Conservation (phyloP, 2,329 filamentous ascomycete species). For the Keithomyces neogunnii region DNA sequence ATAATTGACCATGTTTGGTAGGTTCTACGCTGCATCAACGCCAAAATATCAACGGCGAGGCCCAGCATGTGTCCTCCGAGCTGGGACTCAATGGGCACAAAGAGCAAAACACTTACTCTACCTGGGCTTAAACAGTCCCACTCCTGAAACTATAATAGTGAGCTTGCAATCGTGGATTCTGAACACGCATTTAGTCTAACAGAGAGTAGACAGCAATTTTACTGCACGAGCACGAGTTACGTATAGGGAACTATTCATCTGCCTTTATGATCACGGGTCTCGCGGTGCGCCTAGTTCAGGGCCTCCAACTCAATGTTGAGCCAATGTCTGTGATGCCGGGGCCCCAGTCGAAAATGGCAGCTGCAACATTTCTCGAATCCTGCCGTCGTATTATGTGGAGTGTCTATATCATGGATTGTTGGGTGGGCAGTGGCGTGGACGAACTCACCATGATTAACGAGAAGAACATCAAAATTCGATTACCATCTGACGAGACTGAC, state of each 20-base stretch:
- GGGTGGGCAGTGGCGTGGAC: conserved; percentile 12
- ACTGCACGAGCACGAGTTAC: conserved; percentile 12
- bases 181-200: too few relatives aligned
- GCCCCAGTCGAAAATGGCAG: background rate
- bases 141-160: conserved; percentile 12
- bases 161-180: background rate
- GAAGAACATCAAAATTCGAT: conserved; percentile 11
- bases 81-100: conserved; percentile 11
- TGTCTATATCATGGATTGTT: conserved; percentile 12
- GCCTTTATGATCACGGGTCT: conserved; percentile 13
- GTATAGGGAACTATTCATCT: conserved; percentile 12
- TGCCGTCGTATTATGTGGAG: conserved; percentile 14
- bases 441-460: conserved; percentile 11
- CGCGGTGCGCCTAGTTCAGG: conserved; percentile 11
- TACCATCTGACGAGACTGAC: conserved; percentile 3
- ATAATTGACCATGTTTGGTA: background rate
- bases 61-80: conserved; percentile 6
- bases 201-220: conserved; percentile 9
- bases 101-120: conserved; percentile 9
- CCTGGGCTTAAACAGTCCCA: conserved; percentile 6
- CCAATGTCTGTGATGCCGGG: conserved; percentile 4
- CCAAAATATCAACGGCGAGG: conserved; percentile 6
- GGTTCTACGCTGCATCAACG: conserved; percentile 9
- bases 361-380: conserved; percentile 8
- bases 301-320: conserved; percentile 13